Base-by-base conservation (phyloP, 257 asterid species). In the Mentha longifolia region DNA sequence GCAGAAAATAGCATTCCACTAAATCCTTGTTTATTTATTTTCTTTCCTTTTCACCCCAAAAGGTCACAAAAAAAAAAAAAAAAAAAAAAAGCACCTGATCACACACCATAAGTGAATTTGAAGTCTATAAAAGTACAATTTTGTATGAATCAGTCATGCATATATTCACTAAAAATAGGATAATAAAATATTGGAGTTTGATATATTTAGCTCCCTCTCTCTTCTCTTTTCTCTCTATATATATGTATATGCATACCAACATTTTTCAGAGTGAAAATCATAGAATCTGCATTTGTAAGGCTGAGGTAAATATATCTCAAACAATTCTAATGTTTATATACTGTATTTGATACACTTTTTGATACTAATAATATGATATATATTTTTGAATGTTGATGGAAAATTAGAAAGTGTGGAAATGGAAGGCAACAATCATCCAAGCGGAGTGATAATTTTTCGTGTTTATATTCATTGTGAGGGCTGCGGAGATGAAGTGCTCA, bases 381-480 rank as follows among this genome's bases (percentile, higher is more conserved):
- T n/a, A n/a, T n/a, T 6, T 33, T 22, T 22, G 25, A 22, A 22
- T 22, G 1, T 22, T 22, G 25, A 22, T 22, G 25, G 25, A 22
- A 22, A 22, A 22, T 22, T 22, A 22, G 25, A 22, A 22, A 22
- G 25, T 22, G 25, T 22, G 25, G 6, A 51, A 12, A 55, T 63
- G 68, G 70, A 66, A 43, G 39, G 19, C 54, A 14, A 42, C 20
- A 47, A 65, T 12, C 39, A 35, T 35, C 39, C 74, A 6, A 12
- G 42, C 0, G 76, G 80, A n/a, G 52, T 35, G 2, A 84, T 86
- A 3, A 55, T 84, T 30, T 45, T 86, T 77, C 79, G 83, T 7
- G 82, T 80, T 74, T 72, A 68, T 68, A 74, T 86, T 62, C 87
- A 82, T 82, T 47, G 92, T 52, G 76, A 78, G 37, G 89, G 87